phyloP scores from a whole-genome alignment of 2,329 filamentous ascomycete genomes.

The Shiraia sp. region DNA sequence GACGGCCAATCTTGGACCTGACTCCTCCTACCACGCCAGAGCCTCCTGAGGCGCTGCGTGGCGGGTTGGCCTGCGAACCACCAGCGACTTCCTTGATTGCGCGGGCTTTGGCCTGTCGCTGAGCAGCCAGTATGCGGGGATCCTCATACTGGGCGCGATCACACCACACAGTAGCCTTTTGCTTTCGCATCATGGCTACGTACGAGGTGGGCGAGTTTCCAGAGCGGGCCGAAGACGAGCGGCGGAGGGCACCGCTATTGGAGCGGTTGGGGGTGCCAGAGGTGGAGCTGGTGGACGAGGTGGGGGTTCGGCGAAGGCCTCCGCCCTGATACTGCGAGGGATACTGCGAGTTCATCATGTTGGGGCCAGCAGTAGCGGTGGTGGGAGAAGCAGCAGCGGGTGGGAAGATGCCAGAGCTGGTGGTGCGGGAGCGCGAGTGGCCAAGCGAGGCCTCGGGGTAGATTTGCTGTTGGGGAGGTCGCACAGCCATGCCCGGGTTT shows the following conservation, averaged over 20 bases:
- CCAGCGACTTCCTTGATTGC: conserved; percentile 83
- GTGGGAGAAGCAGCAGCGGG: conserved; percentile 23
- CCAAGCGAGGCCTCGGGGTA: conserved; percentile 28
- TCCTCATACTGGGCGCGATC: conserved; percentile 93
- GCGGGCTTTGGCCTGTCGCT: conserved; percentile 83
- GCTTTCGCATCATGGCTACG: conserved; percentile 91
- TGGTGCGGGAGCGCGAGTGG: conserved; percentile 44
- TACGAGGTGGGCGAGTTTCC: conserved; percentile 71
- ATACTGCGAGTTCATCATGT: conserved; percentile 42
- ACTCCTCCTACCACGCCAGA: conserved; percentile 56
- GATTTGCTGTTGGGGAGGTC: conserved; percentile 28
- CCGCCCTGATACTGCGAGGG: conserved; percentile 39
- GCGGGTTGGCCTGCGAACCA: conserved; percentile 48
- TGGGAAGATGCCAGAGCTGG: conserved; percentile 43
- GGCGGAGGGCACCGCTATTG: conserved; percentile 62
- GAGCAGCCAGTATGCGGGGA: conserved; percentile 77
- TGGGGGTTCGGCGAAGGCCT: conserved; percentile 64
- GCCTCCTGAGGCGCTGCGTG: conserved; percentile 44
- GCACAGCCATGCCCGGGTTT: conserved; percentile 36
- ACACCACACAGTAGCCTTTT: conserved; percentile 98
- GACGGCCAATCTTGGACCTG: conserved; percentile 77
- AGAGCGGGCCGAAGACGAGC: conserved; percentile 82
- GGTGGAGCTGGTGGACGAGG: conserved; percentile 69
- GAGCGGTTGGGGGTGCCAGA: conserved; percentile 52
- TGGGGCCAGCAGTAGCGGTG: conserved; percentile 29